Conservation (phyloP, 208 protist genomes). For the Acanthamoeba polyphaga region DNA sequence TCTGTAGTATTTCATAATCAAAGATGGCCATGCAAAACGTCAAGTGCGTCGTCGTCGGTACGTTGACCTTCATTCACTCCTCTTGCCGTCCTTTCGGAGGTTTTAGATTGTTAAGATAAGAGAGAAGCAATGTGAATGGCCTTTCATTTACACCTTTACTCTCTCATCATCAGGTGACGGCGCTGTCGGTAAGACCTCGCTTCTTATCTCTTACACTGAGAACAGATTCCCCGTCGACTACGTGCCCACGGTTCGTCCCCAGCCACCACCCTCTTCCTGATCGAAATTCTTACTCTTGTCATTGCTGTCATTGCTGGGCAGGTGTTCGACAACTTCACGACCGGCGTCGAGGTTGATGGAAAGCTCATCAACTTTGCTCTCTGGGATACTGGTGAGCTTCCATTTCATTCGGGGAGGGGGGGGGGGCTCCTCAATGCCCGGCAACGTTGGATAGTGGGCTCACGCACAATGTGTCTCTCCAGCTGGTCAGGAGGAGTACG, state of each 20-base stretch:
- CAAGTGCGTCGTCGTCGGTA: constrained; percentile 75
- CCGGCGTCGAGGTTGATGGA: constrained; percentile 88
- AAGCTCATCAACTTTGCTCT: constrained; percentile 87
- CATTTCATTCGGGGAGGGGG: neutral
- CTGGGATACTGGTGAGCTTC: constrained; percentile 86
- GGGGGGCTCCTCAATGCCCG: neutral
- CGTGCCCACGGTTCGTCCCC: constrained; percentile 6
- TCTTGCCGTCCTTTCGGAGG: neutral
- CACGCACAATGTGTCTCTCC: constrained; percentile 56
- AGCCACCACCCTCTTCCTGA: neutral
- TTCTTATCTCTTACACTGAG: constrained; percentile 75
- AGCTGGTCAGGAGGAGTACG: constrained; percentile 93
- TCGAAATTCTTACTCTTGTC: neutral
- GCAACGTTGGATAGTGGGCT: neutral
- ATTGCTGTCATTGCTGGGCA: neutral
- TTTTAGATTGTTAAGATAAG: neutral
- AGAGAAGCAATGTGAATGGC: neutral
- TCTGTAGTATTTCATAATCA: neutral
- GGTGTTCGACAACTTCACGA: constrained; percentile 93
- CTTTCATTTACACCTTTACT: neutral
- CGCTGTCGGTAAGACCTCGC: constrained; percentile 74
- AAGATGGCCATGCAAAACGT: constrained; percentile 77
- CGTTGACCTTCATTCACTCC: neutral
- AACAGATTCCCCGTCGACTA: constrained; percentile 76
- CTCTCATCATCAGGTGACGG: constrained; percentile 8